Base-by-base conservation (phyloP, 2,329 filamentous ascomycete genomes). In the Phialophora chinensis region DNA sequence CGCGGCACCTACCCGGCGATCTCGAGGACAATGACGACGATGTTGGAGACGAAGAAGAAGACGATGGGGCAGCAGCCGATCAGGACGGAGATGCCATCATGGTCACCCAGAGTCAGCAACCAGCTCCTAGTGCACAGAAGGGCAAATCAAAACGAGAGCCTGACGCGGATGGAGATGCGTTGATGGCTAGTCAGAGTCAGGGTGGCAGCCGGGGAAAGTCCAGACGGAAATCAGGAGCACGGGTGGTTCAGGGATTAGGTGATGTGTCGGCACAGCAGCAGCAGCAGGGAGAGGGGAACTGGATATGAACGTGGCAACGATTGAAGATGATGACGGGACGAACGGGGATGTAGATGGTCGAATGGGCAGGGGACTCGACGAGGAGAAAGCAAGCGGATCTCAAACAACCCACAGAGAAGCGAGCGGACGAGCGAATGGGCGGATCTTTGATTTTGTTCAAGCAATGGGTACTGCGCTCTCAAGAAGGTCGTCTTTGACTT, bases 1-100 rank as follows among this genome's bases (percentile, higher is more conserved):
- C 73, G 67, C 76, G 77, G 27, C 77, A 79, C 52, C 78, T 76
- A n/a, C 76, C 81, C 72, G 59, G 79, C 77, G 66, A 79, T 79
- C 76, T 76, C 72, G 69, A 76, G 78, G 69, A 75, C 77, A 44
- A 77, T 75, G 53, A 79, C 74, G 66, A 75, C 77, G 72, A 80
- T 79, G 73, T 82, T 78, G 53, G 78, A 75, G 4, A 77, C 31
- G 61, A 47, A 11, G 58, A 66, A n/a, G 66, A 50, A 11, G 53
- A 79, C 74, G 67, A 75, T 77, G 72, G 80, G 79, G 72, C 81
- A 78, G 4, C 77, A 12, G 62, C 33, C 11, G 59, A 66, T 42
- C 62, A 49, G 11, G 71, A 70, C 35, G 69, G 69, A n/a, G 71
- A 73, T 60, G 68, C 63, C 3, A 56, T 73, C 23, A 73, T 73